Base-by-base conservation (phyloP, 2,329 filamentous ascomycete species). In the Diaporthe batatas region DNA sequence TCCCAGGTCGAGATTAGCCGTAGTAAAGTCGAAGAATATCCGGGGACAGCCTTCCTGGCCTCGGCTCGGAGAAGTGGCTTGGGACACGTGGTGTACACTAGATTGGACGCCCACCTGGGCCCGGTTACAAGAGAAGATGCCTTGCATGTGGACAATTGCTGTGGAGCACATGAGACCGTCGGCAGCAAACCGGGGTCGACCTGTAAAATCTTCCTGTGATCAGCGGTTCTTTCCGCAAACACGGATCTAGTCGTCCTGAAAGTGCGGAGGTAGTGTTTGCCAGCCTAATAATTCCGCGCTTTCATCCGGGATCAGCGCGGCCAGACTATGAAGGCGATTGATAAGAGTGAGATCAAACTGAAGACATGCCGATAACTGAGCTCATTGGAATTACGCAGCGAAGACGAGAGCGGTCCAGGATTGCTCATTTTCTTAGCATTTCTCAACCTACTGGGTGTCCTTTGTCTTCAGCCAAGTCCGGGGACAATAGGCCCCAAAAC, bases 21-120 rank as follows among this genome's bases (percentile, higher is more conserved):
- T 65, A 32, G 62, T 21, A 23, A 44, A 23, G 16, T 18, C 58
- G 62, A 65, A 32, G 59, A 65, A 51, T 65, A 36, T n/a, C 62
- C 62, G 62, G 44, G n/a, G 62, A 51, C 62, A 32, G 62, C 62
- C 36, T 21, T 25, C 62, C 44, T 47, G 29, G 62, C 32, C 18
- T 34, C 21, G n/a, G 21, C 42, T 7, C 14, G 29, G 11, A 18
- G 42, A 32, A 25, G 10, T 18, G 3, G 21, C 21, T 34, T 29
- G 29, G 29, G 2, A 29, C 29, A 29, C 29, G 29, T 29, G 5
- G 2, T 29, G 29, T 29, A 5, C 12, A 44, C 12, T 11, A 18
- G 11, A 25, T 11, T 65, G 5, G 1, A 65, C 3, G 32, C 62
- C 3, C n/a, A 18, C n/a, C n/a, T n/a, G n/a, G n/a, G n/a, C n/a